Percentiles rank a stretch among this genome's conserved stretches.
Conservation (phyloP, 441 rosid species). For the Erodium texanum region DNA sequence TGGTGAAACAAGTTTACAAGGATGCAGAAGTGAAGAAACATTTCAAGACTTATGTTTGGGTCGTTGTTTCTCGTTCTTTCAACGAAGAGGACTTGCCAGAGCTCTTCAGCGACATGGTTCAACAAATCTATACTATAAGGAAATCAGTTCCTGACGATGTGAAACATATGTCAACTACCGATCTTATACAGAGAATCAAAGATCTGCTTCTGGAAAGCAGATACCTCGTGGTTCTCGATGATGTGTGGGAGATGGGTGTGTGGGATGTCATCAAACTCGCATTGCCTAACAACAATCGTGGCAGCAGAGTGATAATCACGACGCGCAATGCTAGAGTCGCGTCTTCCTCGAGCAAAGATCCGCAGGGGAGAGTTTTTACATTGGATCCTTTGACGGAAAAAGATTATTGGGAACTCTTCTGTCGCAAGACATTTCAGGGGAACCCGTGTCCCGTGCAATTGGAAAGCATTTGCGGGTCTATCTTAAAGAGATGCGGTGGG, state of each 20-base stretch:
- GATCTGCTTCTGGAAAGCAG: slow-evolving; percentile 20
- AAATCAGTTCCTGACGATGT: slow-evolving; percentile 21
- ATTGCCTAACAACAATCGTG: slow-evolving; percentile 20
- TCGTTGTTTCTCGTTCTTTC: slow-evolving; percentile 23
- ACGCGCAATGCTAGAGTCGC: slow-evolving; percentile 25
- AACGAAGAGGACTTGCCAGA: slow-evolving; percentile 15
- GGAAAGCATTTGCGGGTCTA: slow-evolving; percentile 21
- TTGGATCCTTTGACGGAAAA: slow-evolving; percentile 23
- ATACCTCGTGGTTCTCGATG: slow-evolving; percentile 33
- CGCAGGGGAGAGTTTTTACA: slow-evolving; percentile 21
- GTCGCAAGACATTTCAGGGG: slow-evolving; percentile 26
- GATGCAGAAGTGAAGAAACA: slow-evolving; percentile 21
- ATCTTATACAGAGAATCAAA: slow-evolving; percentile 23
- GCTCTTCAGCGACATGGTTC: slow-evolving; percentile 24
- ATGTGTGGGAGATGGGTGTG: slow-evolving; percentile 22
- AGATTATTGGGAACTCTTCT: slow-evolving; percentile 28
- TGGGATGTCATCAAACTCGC: slow-evolving; percentile 32
- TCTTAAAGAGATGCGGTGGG: slow-evolving; percentile 29
- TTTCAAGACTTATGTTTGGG: slow-evolving; percentile 21
- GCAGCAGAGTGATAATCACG: slow-evolving; percentile 32
- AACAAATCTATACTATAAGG: slow-evolving; percentile 20
- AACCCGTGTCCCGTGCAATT: slow-evolving; percentile 27
- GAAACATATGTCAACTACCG: slow-evolving; percentile 17
- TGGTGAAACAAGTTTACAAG: slow-evolving; percentile 26
- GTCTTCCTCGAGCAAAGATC: slow-evolving; percentile 19